Base-by-base conservation (phyloP, 2,329 filamentous ascomycete genomes). In the Pestalotiopsis sp. region DNA sequence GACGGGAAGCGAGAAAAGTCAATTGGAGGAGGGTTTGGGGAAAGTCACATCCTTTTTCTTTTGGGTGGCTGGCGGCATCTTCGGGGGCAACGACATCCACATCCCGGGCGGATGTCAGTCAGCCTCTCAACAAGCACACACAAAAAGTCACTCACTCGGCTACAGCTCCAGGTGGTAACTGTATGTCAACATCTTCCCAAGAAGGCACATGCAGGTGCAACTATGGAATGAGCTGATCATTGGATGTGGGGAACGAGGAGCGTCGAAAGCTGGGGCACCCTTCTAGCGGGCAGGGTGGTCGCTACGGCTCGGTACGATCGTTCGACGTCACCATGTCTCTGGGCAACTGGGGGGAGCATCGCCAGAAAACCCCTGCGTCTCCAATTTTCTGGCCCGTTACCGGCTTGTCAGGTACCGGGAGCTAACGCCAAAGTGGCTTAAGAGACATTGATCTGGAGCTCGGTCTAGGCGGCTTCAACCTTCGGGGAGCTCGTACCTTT, bases 381-480 rank as follows among this genome's bases (percentile, higher is more conserved):
- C 59, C 59, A 39, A 17, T 62, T 62, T 59, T 59, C 7, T 62
- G 31, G 25, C 27, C 27, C 59, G 59, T 38, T 52, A 23, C 45
- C 45, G 45, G 45, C 45, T 52, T n/a, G 45, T 62, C 59, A 62
- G 59, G 59, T 62, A 39, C 59, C 27, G 31, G 27, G 31, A 62
- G 59, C 59, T 62, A 62, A 62, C 59, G 31, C 27, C 17, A 39
- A 61, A 62, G 31, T n/a, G 59, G 27, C 45, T 23, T n/a, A 20
- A 52, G 45, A 52, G 9, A 20, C 45, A 45, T 9, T 36, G 31
- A 36, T 36, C 31, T 36, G 31, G 31, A 36, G 31, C 31, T 36
- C 31, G 31, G 31, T 36, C 31, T 36, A 36, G 31, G 31, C 31
- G 31, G 31, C 31, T 36, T 36, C 31, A 36, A 36, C 31, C 31